Conservation (phyloP, 2,329 filamentous ascomycete genomes). For the Mollisia scopiformis region DNA sequence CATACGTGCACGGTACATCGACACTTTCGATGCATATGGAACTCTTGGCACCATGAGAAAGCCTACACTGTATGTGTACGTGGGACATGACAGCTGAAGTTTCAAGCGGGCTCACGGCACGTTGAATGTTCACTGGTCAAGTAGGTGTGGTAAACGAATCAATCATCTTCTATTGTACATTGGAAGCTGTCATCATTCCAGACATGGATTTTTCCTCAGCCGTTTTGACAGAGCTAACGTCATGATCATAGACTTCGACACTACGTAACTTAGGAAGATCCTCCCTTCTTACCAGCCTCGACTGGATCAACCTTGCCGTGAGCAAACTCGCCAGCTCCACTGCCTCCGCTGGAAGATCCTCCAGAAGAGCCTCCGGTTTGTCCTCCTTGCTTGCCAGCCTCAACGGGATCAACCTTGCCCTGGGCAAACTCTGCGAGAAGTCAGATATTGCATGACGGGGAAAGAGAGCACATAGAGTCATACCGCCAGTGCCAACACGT, state of each 20-base stretch:
- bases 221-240: background rate
- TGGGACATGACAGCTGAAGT: no score
- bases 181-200: background rate
- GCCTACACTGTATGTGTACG: no score
- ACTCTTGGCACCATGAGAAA: no score
- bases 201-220: background rate
- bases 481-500: conserved; percentile 42
- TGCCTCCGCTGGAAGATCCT: conserved; percentile 1
- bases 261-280: background rate
- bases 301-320: conserved; percentile 3
- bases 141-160: background rate
- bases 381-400: conserved; percentile 44
- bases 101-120: no score
- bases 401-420: conserved; percentile 44
- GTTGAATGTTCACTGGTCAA: no score
- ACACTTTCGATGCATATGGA: no score
- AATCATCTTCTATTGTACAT: background rate
- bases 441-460: background rate
- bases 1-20: no score
- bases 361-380: conserved; percentile 18
- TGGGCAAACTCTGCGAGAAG: conserved; percentile 39
- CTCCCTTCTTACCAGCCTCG: conserved; percentile 1
- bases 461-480: background rate
- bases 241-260: background rate
- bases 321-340: conserved; percentile 2